Base-by-base conservation (phyloP, 2,329 filamentous ascomycete genomes). In the Lojkania enalia region DNA sequence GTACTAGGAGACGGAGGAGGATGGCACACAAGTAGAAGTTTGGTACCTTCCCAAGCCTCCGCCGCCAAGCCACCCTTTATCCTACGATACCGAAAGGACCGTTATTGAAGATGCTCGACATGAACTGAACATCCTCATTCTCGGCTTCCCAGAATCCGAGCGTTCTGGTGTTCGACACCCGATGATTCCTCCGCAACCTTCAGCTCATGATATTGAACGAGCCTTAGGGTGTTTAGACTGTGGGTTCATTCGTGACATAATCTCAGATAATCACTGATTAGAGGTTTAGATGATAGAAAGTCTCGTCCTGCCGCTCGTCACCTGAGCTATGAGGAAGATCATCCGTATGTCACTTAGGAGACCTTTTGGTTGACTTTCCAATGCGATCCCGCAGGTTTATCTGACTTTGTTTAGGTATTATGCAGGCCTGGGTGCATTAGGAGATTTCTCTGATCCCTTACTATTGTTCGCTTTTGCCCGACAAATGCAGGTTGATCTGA, bases 401-500 rank as follows among this genome's bases (percentile, higher is more conserved):
- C 49, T 53, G 21, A 69, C 67, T 29, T 58, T 66, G 15, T 18
- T n/a, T 44, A 72, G 72, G 49, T 73, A 77, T 53, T 86, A 85
- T 61, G 80, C 82, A 38, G 80, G 82, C 51, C 71, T 89, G 16
- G 86, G 86, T 16, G 77, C 77, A 12, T 64, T 83, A 6, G 76
- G 78, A 29, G 79, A 86, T 58, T 86, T 87, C 64, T 76, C 80
- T 4, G 82, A 87, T 57, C 59, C 71, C 1, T 67, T 84, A n/a
- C 69, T 89, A 14, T 69, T 76, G 20, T 86, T 83, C 63, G 81
- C 83, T 3, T 88, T 82, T 59, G 73, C 81, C 18, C 74, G 79
- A 23, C 85, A 88, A 67, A 70, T 76, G 18, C 61, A 70, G 6
- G 77, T 75, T 39, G 82, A 88, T 61, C 74, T 77, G 15, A 51